Base-by-base conservation (phyloP, 306 rosid genomes). In the Oxytropis ochrocephala region DNA sequence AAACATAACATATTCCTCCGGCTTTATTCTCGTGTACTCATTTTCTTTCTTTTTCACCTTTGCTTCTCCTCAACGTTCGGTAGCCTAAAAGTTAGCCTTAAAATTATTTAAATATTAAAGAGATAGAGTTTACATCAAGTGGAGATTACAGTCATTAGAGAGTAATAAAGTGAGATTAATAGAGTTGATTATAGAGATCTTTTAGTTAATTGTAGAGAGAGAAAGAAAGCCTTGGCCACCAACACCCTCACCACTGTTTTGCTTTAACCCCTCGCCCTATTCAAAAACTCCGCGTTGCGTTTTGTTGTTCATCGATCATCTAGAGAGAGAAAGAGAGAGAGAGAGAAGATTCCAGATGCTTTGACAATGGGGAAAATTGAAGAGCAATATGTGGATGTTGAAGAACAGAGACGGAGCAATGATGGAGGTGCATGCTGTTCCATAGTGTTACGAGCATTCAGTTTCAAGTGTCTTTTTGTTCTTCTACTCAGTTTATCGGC, bases 21-120 rank as follows among this genome's bases (percentile, higher is more conserved):
- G 76, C 86, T 78, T 74, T 69, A 78, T 52, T 43, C 75, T 72
- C 11, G 4, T 16, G 24, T 38, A 27, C 69, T 58, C 78, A 42
- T 49, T 36, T 35, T 29, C 74, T 52, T 79, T 78, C 76, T 43
- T 76, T 74, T 77, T 83, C 75, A 39, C 78, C 91, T 85, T 88
- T 91, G 88, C 96, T 83, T 88, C 81, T 60, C 66, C 83, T 80
- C 91, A 81, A 91, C 85, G 97, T 91, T 87, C 72, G 88, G 88
- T 85, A 79, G 87, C 97, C 94, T 76, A 78, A 65, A 78, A 77
- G 81, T 24, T 27, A 35, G 17, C 18, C 12, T 38, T 43, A 66
- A 64, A 36, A 41, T 14, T 5, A 0, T 63, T 32, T 51, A 30
- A 17, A 33, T 17, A 17, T 1, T 0, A 41, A 55, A 30, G 29